Base-by-base conservation (phyloP, 352 stramenopile species). In the Blastocystis sp. region DNA sequence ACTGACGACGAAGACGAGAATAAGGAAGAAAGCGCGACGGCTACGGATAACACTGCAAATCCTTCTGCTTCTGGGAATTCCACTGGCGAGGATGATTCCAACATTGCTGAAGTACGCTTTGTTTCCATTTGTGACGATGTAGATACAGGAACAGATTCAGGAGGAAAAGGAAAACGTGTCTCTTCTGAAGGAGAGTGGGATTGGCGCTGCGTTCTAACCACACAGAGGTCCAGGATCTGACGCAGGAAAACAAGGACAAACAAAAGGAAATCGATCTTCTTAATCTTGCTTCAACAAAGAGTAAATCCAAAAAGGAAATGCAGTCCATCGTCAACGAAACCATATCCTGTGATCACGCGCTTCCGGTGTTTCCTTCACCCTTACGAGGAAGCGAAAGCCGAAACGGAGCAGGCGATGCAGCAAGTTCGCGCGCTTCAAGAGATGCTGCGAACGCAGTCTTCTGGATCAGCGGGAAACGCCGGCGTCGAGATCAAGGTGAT, bases 261-360 rank as follows among this genome's bases (percentile, higher is more conserved):
- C 41, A 79, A 41, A 79, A 62, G 52, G 69, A 79, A 28, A 79
- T 79, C 38, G 69, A 40, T 10, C 61, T 64, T 19, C 69, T 79
- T 9, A 79, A 61, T 28, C 69, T 71, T 28, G 48, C 76, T 2
- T 71, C 70, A 38, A 19, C 60, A 7, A 86, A 86, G 64, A 61
- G 61, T 28, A 86, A 86, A 41, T 86, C 76, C 21, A 86, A 86
- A 52, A 86, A 86, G 64, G 76, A 86, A 19, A 79, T 34, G n/a
- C 76, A 86, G 48, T 10, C 52, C 14, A 19, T 86, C 11, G 64
- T 86, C 23, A 56, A 86, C 9, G 76, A 86, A 76, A 11, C 70
- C 7, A 79, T 79, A 79, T 79, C 69, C 69, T 61, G 1, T 41
- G 61, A 64, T 61, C 34, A 38, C 62, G 10, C 34, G 28, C 28